Evolutionary conservation across 257 asterid species (phyloP), one percentile per base, ranked within the genome.

Genomic region (Thymus quinquecostatus): DNA sequence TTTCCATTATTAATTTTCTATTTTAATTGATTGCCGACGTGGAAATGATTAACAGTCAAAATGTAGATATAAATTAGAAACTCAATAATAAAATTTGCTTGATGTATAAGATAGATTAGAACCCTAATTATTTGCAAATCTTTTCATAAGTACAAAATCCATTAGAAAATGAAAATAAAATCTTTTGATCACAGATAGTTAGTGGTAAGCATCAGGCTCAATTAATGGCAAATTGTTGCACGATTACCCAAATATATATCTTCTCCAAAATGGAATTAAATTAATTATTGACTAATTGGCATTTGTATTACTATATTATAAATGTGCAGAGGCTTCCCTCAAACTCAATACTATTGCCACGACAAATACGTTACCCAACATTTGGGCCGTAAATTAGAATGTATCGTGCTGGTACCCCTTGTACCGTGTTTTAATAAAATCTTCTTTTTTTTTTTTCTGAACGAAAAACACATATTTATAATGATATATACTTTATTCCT

Each of bases 231-330:
- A 45, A 36, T 14, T 27, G 32, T 36, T 60, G 76, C 76, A 71
- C 69, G 76, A 61, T 44, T 71, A 48, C 76, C 69, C 54, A 63
- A 63, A 41, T 62, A 9, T 28, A 41, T 62, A 9, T 28, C 56
- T 64, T 47, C 57, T 12, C 69, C 6, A 45, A 10, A 2, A 2
- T 4, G 4, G 41, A 38, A 38, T 4, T 38, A 38, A 38, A 38
- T 38, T 54, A 21, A 21, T 21, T 21, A 21, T 21, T 53, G 59
- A 28, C 6, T 2, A 27, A 63, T 27, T 11, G 49, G 1, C 27
- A 41, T 43, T 10, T 32, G 33, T 61, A 27, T 2, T 63, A 4
- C 28, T 41, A 21, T 21, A 40, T 21, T 21, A 40, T 41, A 62
- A 62, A 41, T 62, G 47, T 40, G 49, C 49, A 13, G 10, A 21